Evolutionary conservation across 192 early-diverging fungal species (phyloP), one percentile per base, ranked within the genome.

Genomic region (Diversispora epigaea): DNA sequence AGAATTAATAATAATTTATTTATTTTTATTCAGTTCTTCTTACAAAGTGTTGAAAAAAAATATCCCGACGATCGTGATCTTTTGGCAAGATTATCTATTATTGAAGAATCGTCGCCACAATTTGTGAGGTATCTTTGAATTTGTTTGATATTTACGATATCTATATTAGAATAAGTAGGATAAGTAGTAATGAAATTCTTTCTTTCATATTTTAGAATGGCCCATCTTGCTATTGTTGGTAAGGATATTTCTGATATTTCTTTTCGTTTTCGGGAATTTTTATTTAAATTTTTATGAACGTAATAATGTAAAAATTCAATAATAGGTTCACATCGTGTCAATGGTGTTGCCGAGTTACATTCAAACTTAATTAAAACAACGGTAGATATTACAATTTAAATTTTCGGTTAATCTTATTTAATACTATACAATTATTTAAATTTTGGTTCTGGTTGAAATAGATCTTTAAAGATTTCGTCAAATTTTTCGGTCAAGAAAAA

Each of bases 281-380:
- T 43, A 46, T 32, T 47, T 68, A 41, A 11, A 62, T 40, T 43
- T 50, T 32, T 17, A 41, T 4, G 21, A 21, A 9, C 5, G 9
- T 43, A 12, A 0, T 14, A 41, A 8, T 19, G 22, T 43, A 39
- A 58, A 43, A 49, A 6, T 19, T n/a, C 66, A 11, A 9, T 41
- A 47, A 19, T 75, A 78, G 94, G 93, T 45, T 96, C 93, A 55
- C 96, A 97, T 87, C 91, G 86, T 39, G 95, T 99, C 80, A 99
- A 99, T 81, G 96, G 97, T 69, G 97, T 99, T 55, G 97, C 97
- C 32, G 95, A 82, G 9, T 84, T 93, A 64, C 93, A 95, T 81
- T 93, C 93, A 56, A 84, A 92, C 68, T 84, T 95, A 41, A 89
- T 95, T 83, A 91, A 90, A 82, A 86, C 87, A 55, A 82, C 87